These are phyloP conservation scores for Neurospora crassa DNA, from an alignment of 2,329 filamentous ascomycete genomes.

Conservation along the genomic window DNA sequence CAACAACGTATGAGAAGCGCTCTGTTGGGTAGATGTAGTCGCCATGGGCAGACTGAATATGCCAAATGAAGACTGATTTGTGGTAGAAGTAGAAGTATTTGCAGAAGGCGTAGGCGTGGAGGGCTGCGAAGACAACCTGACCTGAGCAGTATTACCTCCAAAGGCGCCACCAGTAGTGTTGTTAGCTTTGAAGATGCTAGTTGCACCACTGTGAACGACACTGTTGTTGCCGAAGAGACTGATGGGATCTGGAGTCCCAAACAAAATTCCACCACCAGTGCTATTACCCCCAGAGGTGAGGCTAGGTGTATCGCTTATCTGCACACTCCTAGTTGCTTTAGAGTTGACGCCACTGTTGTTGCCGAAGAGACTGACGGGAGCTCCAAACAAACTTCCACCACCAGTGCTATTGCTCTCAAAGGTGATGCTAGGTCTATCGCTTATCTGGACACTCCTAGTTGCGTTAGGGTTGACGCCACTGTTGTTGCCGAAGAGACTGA, in stretches of 20 bases:
- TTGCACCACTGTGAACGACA: not conserved
- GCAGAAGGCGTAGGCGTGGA: not conserved
- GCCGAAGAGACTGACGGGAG: not conserved
- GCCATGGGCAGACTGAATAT: not conserved
- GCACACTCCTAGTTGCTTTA: rapidly evolving
- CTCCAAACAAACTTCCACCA: not conserved
- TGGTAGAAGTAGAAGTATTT: not conserved
- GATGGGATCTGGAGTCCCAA: not conserved
- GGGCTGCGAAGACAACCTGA: not conserved
- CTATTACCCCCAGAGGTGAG: not conserved
- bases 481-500: not conserved
- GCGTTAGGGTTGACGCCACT: rapidly evolving
- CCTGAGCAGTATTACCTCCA: not conserved
- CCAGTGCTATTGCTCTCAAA: not conserved
- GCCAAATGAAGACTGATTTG: not conserved
- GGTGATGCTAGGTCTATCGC: no score
- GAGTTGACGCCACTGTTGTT: not conserved
- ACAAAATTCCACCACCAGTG: not conserved
- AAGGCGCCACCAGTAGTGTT: not conserved
- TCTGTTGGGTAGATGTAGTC: not conserved
- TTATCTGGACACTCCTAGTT: not conserved
- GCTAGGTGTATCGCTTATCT: not conserved
- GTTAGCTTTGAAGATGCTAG: not conserved
- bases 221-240: not conserved
- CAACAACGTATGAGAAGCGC: not conserved